Conservation (phyloP, 1,284 basidiomycete genomes). For the Tylopilus sp. region DNA sequence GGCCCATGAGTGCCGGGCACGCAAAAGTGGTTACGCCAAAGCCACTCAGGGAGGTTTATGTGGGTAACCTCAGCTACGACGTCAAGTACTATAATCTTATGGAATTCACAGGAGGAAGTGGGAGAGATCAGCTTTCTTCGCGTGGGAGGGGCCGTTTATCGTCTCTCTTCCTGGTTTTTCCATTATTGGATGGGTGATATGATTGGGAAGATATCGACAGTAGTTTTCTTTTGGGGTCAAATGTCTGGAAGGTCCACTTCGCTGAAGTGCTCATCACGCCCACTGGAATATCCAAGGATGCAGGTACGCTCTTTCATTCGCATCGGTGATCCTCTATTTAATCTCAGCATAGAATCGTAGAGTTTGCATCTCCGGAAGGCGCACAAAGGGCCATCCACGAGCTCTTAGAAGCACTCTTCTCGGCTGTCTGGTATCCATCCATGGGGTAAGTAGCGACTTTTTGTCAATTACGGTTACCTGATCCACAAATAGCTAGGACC, state of each 20-base stretch:
- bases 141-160: too few relatives aligned
- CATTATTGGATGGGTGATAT: slow-evolving; percentile 73
- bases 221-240: slow-evolving; percentile 84
- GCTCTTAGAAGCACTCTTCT: slow-evolving; percentile 89
- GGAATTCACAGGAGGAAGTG: too few relatives aligned
- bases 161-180: slow-evolving; percentile 64
- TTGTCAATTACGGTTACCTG: neutral
- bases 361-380: slow-evolving; percentile 88
- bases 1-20: too few relatives aligned
- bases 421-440: slow-evolving; percentile 94
- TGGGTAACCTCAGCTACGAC: too few relatives aligned
- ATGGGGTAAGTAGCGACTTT: slow-evolving; percentile 75
- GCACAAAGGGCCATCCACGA: slow-evolving; percentile 88
- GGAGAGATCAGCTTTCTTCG: too few relatives aligned
- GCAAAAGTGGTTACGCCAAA: too few relatives aligned
- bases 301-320: slow-evolving; percentile 75
- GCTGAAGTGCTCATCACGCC: slow-evolving; percentile 98
- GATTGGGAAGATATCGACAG: slow-evolving; percentile 86
- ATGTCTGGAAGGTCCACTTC: slow-evolving; percentile 98
- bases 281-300: slow-evolving; percentile 96
- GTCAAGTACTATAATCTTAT: too few relatives aligned
- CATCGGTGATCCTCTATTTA: slow-evolving; percentile 14
- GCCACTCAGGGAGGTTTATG: too few relatives aligned
- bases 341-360: slow-evolving; percentile 79
- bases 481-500: slow-evolving; percentile 72